Evolutionary conservation across 140 eudicot species (phyloP).

Genomic region (Stevia rebaudiana): DNA sequence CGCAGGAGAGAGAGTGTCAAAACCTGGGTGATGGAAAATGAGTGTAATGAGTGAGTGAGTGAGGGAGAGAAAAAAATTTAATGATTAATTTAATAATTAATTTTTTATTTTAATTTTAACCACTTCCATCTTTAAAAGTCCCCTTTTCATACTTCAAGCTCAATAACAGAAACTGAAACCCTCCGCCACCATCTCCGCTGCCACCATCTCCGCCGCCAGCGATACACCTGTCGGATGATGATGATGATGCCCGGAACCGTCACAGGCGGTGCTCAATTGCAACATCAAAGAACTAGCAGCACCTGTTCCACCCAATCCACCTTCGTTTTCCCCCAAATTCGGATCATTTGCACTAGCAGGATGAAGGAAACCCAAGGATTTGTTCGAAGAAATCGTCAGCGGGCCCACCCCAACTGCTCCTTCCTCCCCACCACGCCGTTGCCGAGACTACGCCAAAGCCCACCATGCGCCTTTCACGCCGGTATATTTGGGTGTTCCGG

Average conservation of each 20-base stretch:
- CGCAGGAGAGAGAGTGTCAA: no score
- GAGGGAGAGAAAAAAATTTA: no score
- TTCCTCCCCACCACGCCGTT: no score
- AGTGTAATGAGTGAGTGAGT: no score
- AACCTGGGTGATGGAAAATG: no score
- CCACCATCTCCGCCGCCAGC: slow-evolving; percentile 30
- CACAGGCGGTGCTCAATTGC: slow-evolving; percentile 69
- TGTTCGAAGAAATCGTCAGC: slow-evolving; percentile 89
- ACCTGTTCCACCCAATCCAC: slow-evolving; percentile 16
- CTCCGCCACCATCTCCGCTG: slow-evolving; percentile 44
- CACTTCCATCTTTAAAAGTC: slow-evolving; percentile 60
- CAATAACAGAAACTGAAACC: slow-evolving; percentile 64
- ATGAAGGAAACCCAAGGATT: slow-evolving; percentile 62
- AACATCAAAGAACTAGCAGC: slow-evolving; percentile 62
- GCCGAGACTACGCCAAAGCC: no score
- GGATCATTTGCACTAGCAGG: slow-evolving; percentile 32
- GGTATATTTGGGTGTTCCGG: no score
- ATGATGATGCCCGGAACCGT: slow-evolving; percentile 38
- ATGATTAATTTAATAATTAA: no score
- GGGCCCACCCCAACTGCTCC: no score
- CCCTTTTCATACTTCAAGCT: slow-evolving; percentile 84
- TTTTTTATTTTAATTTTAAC: no score
- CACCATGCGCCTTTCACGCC: no score
- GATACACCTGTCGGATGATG: slow-evolving; percentile 27
- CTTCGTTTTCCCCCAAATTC: slow-evolving; percentile 54